Conservation (phyloP, 2,329 filamentous ascomycete genomes). For the Pseudophaeomoniella oleicola region DNA sequence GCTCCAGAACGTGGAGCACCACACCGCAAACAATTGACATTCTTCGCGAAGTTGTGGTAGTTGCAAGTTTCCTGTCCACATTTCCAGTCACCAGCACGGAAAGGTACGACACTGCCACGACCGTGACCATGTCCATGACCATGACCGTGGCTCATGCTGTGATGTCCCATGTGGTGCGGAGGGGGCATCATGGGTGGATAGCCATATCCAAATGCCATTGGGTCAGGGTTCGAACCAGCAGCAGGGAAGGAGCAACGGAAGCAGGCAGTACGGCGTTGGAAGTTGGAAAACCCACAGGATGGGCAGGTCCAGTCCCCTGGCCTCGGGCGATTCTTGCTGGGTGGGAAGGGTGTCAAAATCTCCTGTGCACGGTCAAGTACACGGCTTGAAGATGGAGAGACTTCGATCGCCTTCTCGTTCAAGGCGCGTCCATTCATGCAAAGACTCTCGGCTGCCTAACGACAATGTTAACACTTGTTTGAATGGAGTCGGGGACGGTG, state of each 20-base stretch:
- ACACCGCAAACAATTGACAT: slow-evolving; percentile 91
- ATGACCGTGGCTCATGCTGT: slow-evolving; percentile 36
- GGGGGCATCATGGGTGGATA: slow-evolving; percentile 61
- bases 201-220: slow-evolving; percentile 50
- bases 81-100: slow-evolving; percentile 98
- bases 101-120: slow-evolving; percentile 74
- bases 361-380: slow-evolving; percentile 91
- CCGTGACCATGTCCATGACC: slow-evolving; percentile 45
- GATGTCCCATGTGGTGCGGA: slow-evolving; percentile 44
- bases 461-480: too few relatives aligned
- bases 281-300: slow-evolving; percentile 97
- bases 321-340: slow-evolving; percentile 93
- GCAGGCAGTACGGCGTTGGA: slow-evolving; percentile 93
- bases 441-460: slow-evolving; percentile 82
- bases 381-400: slow-evolving; percentile 91
- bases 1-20: slow-evolving; percentile 88
- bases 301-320: slow-evolving; percentile 99
- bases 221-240: slow-evolving; percentile 64
- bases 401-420: slow-evolving; percentile 98
- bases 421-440: slow-evolving; percentile 98
- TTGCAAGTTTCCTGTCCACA: slow-evolving; percentile 94
- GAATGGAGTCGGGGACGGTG: too few relatives aligned
- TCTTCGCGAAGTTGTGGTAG: slow-evolving; percentile 99
- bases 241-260: slow-evolving; percentile 99
- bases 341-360: slow-evolving; percentile 92